Base-by-base conservation (phyloP, 2,329 filamentous ascomycete species). In the Purpureocillium lavendulum region DNA sequence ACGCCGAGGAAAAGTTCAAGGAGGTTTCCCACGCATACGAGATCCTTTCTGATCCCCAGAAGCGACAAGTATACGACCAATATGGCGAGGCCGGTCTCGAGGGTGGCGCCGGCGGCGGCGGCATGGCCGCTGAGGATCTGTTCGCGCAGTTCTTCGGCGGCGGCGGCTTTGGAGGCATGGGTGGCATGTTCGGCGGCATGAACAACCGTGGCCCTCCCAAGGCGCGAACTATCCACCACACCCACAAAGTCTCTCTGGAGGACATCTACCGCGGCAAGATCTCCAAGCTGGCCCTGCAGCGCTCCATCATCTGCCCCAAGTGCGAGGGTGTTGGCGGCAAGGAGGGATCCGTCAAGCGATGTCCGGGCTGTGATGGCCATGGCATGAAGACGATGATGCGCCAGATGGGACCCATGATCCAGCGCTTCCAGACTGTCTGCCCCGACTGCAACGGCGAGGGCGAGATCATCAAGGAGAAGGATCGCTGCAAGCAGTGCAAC, bases 311-410 rank as follows among this genome's bases (percentile, higher is more conserved):
- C 66, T 98, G 92, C 73, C 73, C 87, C 49, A 89, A 89, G 69
- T 98, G 92, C 64, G 84, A 92, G 43, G 92, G 92, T 47, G 80
- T 88, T 44, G 92, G 92, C 57, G 92, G 92, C 50, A 98, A 98
- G 73, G 90, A 97, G 49, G 92, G 92, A 48, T 87, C 92, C n/a
- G 90, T 97, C 49, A 90, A 89, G 71, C 86, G 84, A 56, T 98
- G 92, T 67, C 60, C 78, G 31, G 85, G 87, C 57, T 98, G 92
- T 64, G 87, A 94, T 56, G 92, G 92, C 50, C 80, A 84, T 48
- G 92, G 92, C 66, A 95, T 96, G 86, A 97, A 97, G 84, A 96
- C 87, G 31, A 97, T 98, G 90, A 96, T 98, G 92, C 85, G 94
- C 61, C 92, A 98, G 69, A 97, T 98, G 89, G 92, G 92, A 38